Evolutionary conservation across 306 rosid genomes (phyloP), one percentile per base, ranked within the genome.

Genomic region (Quercus suber): DNA sequence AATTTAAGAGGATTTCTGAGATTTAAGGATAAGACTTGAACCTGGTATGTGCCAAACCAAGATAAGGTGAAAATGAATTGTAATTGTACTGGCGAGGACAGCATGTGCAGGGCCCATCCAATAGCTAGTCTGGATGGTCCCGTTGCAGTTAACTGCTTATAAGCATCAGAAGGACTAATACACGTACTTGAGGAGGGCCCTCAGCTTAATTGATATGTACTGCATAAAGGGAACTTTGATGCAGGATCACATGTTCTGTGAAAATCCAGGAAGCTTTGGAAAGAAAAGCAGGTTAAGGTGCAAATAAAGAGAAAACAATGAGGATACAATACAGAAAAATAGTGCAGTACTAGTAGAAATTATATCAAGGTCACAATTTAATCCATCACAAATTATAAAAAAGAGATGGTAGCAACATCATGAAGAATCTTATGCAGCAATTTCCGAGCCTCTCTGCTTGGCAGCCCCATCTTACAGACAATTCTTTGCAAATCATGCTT

Each of bases 181-280:
- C 65, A 79, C 55, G 90, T 81, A 83, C 84, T 76, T 69, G 71
- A 73, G 57, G 75, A 78, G 78, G 85, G 35, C 55, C 84, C 80
- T 80, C 55, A 31, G 55, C n/a, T 72, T 73, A 37, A 56, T 41
- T 81, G 78, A 41, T 52, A 68, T 43, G 83, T 77, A 79, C 76
- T 37, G 57, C 41, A 28, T 74, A 35, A 35, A 68, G 65, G 55
- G 73, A 71, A 63, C 83, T 69, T 77, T 27, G 73, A 28, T 55
- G 56, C 60, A 31, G 69, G 80, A 70, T 41, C 69, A 81, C 77
- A 31, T 71, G 45, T n/a, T 64, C 35, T 61, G 75, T 21, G n/a
- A 4, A 33, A 19, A 10, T 37, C 55, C 51, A 19, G 53, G 5
- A 20, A 69, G 37, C 30, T 37, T 20, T 1, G 30, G n/a, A 37